Percentiles rank a stretch among this genome's conserved stretches.
Evolutionary conservation across 441 rosid genomes (phyloP).

Genomic region (Populus hybrid): DNA sequence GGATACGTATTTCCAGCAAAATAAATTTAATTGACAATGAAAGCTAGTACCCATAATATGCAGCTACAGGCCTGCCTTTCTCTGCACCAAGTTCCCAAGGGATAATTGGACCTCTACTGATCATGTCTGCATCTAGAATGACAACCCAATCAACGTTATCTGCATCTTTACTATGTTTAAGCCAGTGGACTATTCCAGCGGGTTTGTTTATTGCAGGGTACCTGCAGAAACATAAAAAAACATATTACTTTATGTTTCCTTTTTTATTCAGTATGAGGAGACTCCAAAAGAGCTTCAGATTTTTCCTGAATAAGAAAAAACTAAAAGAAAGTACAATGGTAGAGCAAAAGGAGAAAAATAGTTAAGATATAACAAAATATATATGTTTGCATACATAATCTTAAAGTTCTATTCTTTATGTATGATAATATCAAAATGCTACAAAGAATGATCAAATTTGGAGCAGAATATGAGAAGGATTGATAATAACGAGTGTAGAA

Average conservation of each 20-base stretch:
- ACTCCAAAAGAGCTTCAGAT: background rate
- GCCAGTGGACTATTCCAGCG: conserved; percentile 96
- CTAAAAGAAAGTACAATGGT: background rate
- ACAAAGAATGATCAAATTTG: background rate
- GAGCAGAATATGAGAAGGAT: background rate
- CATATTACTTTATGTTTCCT: background rate
- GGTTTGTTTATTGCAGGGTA: conserved; percentile 99
- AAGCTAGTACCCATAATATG: conserved; percentile 71
- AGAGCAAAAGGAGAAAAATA: background rate
- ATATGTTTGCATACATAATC: background rate
- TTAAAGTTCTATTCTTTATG: background rate
- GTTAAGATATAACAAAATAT: background rate
- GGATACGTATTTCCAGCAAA: background rate
- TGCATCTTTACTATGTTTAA: conserved; percentile 86
- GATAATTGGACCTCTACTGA: conserved; percentile 86
- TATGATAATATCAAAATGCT: background rate
- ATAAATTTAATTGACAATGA: conserved; percentile 4
- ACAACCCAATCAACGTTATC: conserved; percentile 94
- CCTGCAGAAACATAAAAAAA: conserved; percentile 38
- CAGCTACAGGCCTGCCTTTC: conserved; percentile 84
- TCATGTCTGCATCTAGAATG: conserved; percentile 97
- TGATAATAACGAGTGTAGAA: background rate
- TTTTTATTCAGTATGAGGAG: background rate
- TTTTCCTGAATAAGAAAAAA: background rate
- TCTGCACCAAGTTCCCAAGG: conserved; percentile 98